phyloP scores from a whole-genome alignment of 495 filamentous ascomycete genomes.

The Cercophora newfieldiana region DNA sequence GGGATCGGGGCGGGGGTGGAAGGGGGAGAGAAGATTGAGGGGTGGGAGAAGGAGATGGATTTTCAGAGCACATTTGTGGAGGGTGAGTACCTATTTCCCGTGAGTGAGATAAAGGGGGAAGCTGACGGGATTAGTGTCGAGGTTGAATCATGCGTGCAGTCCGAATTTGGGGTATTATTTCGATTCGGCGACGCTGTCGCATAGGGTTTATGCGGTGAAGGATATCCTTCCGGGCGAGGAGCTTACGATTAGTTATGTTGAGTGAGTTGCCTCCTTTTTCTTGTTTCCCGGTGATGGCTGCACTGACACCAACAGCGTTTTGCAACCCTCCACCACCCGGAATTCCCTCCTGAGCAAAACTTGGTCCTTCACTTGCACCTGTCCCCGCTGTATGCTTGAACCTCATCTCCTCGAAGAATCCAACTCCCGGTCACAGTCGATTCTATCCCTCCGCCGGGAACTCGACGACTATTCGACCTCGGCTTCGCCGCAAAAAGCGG shows the following conservation, averaged over 20 bases:
- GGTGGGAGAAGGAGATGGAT: constrained; percentile 22
- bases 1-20: background rate
- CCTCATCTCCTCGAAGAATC: constrained; percentile 34
- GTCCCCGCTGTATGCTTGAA: constrained; percentile 33
- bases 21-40: background rate
- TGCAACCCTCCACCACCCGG: constrained; percentile 28
- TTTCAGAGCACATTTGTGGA: constrained; percentile 36
- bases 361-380: constrained; percentile 41
- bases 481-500: constrained; percentile 33
- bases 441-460: constrained; percentile 29
- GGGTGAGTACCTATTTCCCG: constrained; percentile 19
- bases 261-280: constrained; percentile 25
- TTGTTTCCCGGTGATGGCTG: background rate
- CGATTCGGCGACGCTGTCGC: constrained; percentile 31
- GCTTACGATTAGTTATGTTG: constrained; percentile 36
- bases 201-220: constrained; percentile 32
- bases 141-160: constrained; percentile 41
- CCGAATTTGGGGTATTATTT: constrained; percentile 42
- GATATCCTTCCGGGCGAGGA: constrained; percentile 35
- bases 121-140: constrained; percentile 23
- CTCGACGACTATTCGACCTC: constrained; percentile 34
- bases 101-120: background rate
- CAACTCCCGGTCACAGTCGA: constrained; percentile 28
- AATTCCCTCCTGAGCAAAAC: constrained; percentile 27
- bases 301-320: constrained; percentile 23